Evolutionary conservation across 108 stramenopile genomes (phyloP).

Genomic region (Parietichytrium sp.): DNA sequence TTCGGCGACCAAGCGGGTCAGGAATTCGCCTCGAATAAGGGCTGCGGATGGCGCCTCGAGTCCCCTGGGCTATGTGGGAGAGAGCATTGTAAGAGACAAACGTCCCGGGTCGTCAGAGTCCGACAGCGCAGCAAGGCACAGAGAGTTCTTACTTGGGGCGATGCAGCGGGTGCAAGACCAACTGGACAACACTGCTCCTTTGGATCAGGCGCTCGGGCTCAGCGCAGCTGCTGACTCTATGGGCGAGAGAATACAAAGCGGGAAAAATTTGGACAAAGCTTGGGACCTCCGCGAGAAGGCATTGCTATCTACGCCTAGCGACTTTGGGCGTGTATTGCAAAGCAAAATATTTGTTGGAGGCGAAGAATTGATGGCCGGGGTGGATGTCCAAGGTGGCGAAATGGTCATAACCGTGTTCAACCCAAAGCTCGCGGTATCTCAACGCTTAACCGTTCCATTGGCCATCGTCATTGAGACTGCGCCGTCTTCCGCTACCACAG

Average conservation of each 20-base stretch:
- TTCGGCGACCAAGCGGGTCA: too few relatives aligned
- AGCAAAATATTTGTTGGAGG: background rate
- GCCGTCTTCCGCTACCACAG: background rate
- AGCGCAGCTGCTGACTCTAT: background rate
- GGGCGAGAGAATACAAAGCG: background rate
- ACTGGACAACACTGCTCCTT: background rate
- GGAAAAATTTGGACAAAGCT: background rate
- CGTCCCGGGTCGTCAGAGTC: background rate
- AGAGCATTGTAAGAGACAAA: too few relatives aligned
- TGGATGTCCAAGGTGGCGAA: background rate
- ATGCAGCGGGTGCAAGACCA: background rate
- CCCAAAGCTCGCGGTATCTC: background rate
- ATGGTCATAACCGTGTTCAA: slow-evolving; percentile 31
- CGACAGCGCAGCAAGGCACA: background rate
- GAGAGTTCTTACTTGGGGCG: slow-evolving; percentile 1
- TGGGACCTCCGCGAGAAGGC: background rate
- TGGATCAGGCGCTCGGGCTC: background rate
- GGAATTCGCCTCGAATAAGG: too few relatives aligned
- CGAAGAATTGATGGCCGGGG: background rate
- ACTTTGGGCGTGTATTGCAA: background rate
- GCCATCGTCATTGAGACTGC: slow-evolving; percentile 4
- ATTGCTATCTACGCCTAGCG: background rate
- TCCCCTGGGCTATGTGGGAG: too few relatives aligned
- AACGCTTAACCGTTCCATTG: background rate
- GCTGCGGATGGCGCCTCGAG: too few relatives aligned